Evolutionary conservation across 1,139 yeast species (phyloP).

Genomic region (Pneumocystis murina): DNA sequence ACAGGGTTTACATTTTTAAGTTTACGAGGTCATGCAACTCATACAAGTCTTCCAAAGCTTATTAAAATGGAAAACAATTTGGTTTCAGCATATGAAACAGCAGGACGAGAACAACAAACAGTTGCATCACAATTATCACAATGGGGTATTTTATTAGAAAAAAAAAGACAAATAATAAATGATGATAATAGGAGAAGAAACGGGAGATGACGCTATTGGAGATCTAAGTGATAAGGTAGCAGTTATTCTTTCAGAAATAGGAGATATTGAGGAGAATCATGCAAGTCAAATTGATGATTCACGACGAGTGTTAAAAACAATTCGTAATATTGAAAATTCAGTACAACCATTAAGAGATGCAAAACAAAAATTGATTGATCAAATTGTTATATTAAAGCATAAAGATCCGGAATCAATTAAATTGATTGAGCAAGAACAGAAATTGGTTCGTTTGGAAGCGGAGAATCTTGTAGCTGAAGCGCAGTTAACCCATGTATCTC

Average conservation of each 20-base stretch:
- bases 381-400: slow-evolving; percentile 67
- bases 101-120: slow-evolving; percentile 63
- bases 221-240: slow-evolving; percentile 81
- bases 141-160: neutral
- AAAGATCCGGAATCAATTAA: slow-evolving; percentile 76
- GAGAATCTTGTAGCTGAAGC: slow-evolving; percentile 85
- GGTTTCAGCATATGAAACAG: slow-evolving; percentile 63
- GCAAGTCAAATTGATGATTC: slow-evolving; percentile 77
- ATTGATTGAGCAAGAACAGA: slow-evolving; percentile 70
- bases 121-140: slow-evolving; percentile 66
- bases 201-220: slow-evolving; percentile 61
- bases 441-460: slow-evolving; percentile 79
- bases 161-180: neutral
- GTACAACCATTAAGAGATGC: slow-evolving; percentile 81
- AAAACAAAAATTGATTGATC: slow-evolving; percentile 71
- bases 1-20: slow-evolving; percentile 6
- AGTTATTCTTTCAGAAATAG: slow-evolving; percentile 64
- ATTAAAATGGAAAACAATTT: slow-evolving; percentile 73
- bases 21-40: neutral
- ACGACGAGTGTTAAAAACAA: slow-evolving; percentile 64
- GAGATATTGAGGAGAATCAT: slow-evolving; percentile 77
- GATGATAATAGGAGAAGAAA: slow-evolving; percentile 56
- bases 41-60: slow-evolving; percentile 40
- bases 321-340: slow-evolving; percentile 73
- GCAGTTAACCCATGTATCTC: slow-evolving; percentile 70